Evolutionary conservation across 371 early-diverging fungal species (phyloP).

Genomic region (Actinomortierella wolfii): DNA sequence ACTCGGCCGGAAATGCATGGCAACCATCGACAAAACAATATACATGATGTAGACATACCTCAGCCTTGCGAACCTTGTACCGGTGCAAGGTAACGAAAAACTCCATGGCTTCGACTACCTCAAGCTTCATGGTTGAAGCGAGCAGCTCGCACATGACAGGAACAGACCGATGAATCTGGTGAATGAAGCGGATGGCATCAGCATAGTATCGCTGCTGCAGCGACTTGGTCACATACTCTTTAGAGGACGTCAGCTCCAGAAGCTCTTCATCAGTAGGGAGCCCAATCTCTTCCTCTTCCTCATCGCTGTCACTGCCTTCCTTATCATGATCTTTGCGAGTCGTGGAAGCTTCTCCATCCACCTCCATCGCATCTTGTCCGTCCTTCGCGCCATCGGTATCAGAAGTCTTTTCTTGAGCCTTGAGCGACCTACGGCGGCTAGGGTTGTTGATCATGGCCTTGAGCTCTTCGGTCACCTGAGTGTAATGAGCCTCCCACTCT

Average conservation of each 20-base stretch:
- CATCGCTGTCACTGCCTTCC: conserved; percentile 23
- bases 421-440: conserved; percentile 23
- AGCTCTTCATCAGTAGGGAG: conserved; percentile 36
- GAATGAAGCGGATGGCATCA: conserved; percentile 85
- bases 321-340: conserved; percentile 17
- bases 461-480: conserved; percentile 65
- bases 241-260: conserved; percentile 46
- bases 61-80: conserved; percentile 82
- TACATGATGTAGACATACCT: no score
- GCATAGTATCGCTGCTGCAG: conserved; percentile 79
- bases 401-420: conserved; percentile 14
- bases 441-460: conserved; percentile 54
- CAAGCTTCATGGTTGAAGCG: conserved; percentile 86
- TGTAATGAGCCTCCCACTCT: conserved; percentile 67
- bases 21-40: no score
- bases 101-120: conserved; percentile 94
- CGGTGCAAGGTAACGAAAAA: conserved; percentile 86
- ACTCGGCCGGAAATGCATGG: no score
- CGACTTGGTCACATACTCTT: conserved; percentile 64
- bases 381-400: background rate
- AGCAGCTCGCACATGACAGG: conserved; percentile 83
- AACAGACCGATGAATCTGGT: conserved; percentile 74
- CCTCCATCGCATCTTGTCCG: conserved; percentile 34
- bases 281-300: conserved; percentile 24
- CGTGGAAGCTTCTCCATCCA: conserved; percentile 20